Evolutionary conservation across 306 rosid genomes (phyloP), one percentile per base, ranked within the genome.

Genomic region (Cicer yamashitae): DNA sequence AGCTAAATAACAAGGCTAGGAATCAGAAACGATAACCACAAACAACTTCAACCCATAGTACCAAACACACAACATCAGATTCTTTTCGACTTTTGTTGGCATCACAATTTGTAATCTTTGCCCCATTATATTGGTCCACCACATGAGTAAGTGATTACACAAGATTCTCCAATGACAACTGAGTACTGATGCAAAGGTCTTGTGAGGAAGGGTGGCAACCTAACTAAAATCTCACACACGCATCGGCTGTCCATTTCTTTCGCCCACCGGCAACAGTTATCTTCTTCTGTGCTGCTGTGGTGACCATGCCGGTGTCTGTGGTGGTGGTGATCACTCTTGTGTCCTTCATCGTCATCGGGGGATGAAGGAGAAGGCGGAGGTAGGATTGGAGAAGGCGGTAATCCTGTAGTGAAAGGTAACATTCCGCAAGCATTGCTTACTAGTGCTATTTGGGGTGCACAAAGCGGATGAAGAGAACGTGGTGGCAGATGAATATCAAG

Each of bases 201-300:
- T 12, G 60, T 30, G 14, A 91, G 90, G 84, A 90, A 94, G n/a
- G 79, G 45, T 38, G 90, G 88, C 77, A 82, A 77, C n/a, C 22
- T 67, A 25, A 76, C 8, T 51, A 85, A 14, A 63, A 72, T 5
- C 63, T 82, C 84, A 75, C 98, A 94, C 25, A 94, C 91, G 57
- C 98, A 94, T 38, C 87, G 82, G 77, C 57, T 84, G 70, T 94
- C 98, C 54, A 94, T 74, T 73, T 83, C 87, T 57, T 10, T 77
- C 9, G 78, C 83, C 98, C 98, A 94, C 66, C 85, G 67, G 76
- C 98, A 94, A 58, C 98, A 94, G 40, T 84, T 71, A 0, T 87
- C 93, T 60, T 83, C 93, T 30, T 64, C 81, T 11, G 75, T 2
- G 0, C 74, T 51, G 4, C 1, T 3, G 5, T 3, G 63, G 5